phyloP scores from a whole-genome alignment of 2,329 filamentous ascomycete species.

The Talaromyces sp. region DNA sequence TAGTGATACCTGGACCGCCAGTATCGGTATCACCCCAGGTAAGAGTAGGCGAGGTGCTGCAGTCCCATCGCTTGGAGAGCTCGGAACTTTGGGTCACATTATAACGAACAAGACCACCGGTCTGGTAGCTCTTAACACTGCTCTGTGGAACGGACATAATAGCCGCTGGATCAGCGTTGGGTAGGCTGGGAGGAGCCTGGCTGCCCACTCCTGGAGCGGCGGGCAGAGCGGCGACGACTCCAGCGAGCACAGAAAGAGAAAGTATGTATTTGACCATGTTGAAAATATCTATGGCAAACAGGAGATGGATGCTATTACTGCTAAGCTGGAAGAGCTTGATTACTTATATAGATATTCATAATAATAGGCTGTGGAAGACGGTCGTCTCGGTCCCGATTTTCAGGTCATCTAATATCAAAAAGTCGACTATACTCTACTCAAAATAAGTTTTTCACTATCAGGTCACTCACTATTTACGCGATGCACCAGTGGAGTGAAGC shows the following conservation, averaged over 20 bases:
- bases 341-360: background rate
- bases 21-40: slow-evolving; percentile 9
- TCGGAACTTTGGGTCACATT: background rate
- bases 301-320: background rate
- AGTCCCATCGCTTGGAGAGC: slow-evolving; percentile 11
- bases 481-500: background rate
- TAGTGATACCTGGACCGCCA: slow-evolving; percentile 13
- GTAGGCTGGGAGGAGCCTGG: slow-evolving; percentile 10
- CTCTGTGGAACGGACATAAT: slow-evolving; percentile 12
- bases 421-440: background rate
- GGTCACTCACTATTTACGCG: background rate
- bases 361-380: background rate
- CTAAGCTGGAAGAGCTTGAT: background rate
- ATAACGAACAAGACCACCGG: slow-evolving; percentile 11
- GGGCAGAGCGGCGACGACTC: slow-evolving; percentile 3
- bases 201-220: background rate
- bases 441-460: background rate
- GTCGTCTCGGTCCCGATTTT: background rate
- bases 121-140: slow-evolving; percentile 6
- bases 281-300: background rate
- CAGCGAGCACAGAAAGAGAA: background rate
- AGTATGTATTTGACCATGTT: background rate
- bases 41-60: slow-evolving; percentile 9
- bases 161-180: background rate
- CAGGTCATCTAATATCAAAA: background rate